These are phyloP conservation scores for Xenoacremonium recifei DNA, from an alignment of 2,329 filamentous ascomycete genomes.

Conservation along the genomic window DNA sequence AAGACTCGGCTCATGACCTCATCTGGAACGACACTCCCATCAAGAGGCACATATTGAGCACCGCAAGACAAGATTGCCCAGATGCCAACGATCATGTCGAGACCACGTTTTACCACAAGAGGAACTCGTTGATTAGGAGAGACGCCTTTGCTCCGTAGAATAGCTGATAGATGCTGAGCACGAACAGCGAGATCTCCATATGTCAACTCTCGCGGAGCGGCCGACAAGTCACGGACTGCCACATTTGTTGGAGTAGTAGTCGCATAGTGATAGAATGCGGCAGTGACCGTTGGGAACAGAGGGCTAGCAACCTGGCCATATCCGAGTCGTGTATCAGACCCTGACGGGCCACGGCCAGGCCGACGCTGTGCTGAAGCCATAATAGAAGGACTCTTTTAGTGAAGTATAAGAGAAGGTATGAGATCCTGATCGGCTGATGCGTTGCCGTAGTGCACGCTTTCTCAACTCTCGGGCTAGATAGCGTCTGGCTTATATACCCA, in stretches of 20 bases:
- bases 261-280: constrained; percentile 39
- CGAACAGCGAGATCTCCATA: constrained; percentile 43
- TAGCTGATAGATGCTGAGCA: constrained; percentile 41
- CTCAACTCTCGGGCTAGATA: neutral
- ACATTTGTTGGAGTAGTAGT: constrained; percentile 33
- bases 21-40: constrained; percentile 52
- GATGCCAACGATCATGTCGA: constrained; percentile 58
- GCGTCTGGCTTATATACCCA: constrained; percentile 8
- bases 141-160: constrained; percentile 39
- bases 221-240: constrained; percentile 38
- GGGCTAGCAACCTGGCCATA: constrained; percentile 19
- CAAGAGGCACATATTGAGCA: constrained; percentile 59
- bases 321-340: constrained; percentile 11
- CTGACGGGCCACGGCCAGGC: constrained; percentile 5
- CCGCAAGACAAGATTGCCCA: constrained; percentile 55
- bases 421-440: constrained; percentile 9
- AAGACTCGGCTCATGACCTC: constrained; percentile 49
- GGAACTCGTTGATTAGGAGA: constrained; percentile 46
- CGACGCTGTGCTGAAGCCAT: constrained; percentile 6
- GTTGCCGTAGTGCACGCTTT: neutral
- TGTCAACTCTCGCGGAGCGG: constrained; percentile 34
- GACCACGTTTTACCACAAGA: constrained; percentile 53
- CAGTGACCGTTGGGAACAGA: constrained; percentile 38
- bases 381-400: constrained; percentile 1
- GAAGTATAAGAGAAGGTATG: constrained; percentile 1